A percentile compares a stretch with the other conserved stretches of the same genome.
phyloP scores from a whole-genome alignment of 1,284 basidiomycete species.

The Melampsora occidentalis region DNA sequence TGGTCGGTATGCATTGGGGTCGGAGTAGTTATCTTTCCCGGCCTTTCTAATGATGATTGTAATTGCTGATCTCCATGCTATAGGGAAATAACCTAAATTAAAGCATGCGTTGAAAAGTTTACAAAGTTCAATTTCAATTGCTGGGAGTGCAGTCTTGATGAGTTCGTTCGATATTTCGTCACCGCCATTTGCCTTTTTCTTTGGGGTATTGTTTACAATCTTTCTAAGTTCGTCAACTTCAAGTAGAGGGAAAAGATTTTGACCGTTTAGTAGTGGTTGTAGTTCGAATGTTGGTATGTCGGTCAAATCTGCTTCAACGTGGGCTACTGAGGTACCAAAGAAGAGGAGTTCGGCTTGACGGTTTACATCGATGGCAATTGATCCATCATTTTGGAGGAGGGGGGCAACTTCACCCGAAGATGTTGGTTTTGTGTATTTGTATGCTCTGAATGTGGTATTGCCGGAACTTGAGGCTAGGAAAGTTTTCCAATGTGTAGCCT shows the following conservation, averaged over 20 bases:
- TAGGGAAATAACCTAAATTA: background rate
- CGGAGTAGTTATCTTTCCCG: background rate
- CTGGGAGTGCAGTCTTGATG: background rate
- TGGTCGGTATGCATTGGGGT: background rate
- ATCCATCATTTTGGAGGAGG: background rate
- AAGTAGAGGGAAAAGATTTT: too few relatives aligned
- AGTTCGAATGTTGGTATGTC: too few relatives aligned
- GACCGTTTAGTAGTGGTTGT: too few relatives aligned
- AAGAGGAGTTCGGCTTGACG: conserved; percentile 18
- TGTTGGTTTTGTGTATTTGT: conserved; percentile 10
- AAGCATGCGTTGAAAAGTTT: too few relatives aligned
- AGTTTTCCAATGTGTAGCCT: background rate
- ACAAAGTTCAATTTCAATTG: background rate
- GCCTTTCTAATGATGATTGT: conserved; percentile 14
- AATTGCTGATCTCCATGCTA: background rate
- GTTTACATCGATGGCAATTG: background rate
- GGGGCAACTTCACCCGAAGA: background rate
- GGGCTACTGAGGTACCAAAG: too few relatives aligned
- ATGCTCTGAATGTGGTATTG: conserved; percentile 3
- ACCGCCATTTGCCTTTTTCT: too few relatives aligned
- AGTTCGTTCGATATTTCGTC: conserved; percentile 8
- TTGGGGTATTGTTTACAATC: too few relatives aligned
- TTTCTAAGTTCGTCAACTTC: too few relatives aligned
- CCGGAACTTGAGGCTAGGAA: background rate
- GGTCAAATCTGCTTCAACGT: too few relatives aligned